A percentile compares a stretch with the other conserved stretches of the same genome.
Conservation (phyloP, 1,139 yeast genomes). For the Meyerozyma elateridarum region DNA sequence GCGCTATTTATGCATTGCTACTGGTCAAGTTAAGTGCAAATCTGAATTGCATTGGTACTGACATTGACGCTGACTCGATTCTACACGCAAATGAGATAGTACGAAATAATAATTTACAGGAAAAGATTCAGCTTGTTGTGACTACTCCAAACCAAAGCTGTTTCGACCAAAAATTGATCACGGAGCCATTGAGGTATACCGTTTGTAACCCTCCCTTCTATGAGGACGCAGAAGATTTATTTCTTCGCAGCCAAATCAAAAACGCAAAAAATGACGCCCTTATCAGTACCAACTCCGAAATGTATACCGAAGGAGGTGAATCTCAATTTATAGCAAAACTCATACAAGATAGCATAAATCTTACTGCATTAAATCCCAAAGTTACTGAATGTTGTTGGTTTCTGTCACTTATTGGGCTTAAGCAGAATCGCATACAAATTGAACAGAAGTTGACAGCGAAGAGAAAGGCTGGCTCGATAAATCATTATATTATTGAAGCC, state of each 20-base stretch:
- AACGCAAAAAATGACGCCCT: slow-evolving; percentile 10
- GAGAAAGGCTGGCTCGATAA: slow-evolving; percentile 10
- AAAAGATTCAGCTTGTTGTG: slow-evolving; percentile 6
- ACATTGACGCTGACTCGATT: slow-evolving; percentile 13
- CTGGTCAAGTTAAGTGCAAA: slow-evolving; percentile 9
- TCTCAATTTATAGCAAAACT: slow-evolving; percentile 12
- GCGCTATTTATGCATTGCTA: slow-evolving; percentile 16
- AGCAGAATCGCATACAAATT: slow-evolving; percentile 10
- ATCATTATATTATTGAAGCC: slow-evolving; percentile 5
- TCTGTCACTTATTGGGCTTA: slow-evolving; percentile 18
- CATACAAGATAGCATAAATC: slow-evolving; percentile 12
- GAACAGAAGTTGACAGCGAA: slow-evolving; percentile 8
- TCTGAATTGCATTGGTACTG: slow-evolving; percentile 15
- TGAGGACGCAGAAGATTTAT: slow-evolving; percentile 10
- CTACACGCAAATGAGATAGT: slow-evolving; percentile 9
- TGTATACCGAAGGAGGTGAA: slow-evolving; percentile 18
- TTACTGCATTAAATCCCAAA: slow-evolving; percentile 6
- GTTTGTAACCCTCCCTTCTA: slow-evolving; percentile 24
- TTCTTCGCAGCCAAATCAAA: slow-evolving; percentile 10
- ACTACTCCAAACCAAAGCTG: neutral
- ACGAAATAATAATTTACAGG: neutral
- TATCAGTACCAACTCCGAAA: slow-evolving; percentile 12
- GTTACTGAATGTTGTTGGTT: slow-evolving; percentile 16
- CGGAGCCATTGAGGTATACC: slow-evolving; percentile 13
- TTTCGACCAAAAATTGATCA: neutral